Base-by-base conservation (phyloP, 169 alveolate species). In the Toxoplasma gondii region DNA sequence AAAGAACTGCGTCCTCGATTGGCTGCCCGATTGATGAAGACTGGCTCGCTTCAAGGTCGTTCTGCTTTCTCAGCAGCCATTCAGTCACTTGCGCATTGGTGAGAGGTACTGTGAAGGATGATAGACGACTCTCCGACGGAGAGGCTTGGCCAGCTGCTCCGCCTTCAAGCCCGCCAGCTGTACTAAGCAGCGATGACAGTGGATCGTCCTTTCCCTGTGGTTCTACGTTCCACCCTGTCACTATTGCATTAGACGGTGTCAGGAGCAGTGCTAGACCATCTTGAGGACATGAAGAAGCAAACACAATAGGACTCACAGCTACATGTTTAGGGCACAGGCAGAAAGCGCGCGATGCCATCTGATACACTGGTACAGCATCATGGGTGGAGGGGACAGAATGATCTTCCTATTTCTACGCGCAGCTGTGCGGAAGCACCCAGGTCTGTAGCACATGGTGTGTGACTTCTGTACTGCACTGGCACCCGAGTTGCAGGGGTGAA, bases 21-120 rank as follows among this genome's bases (percentile, higher is more conserved):
- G 87, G 87, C 45, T n/a, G 87, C 16, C 87, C 87, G 44, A 78
- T 27, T 7, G 87, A 78, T 5, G 87, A 27, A 10, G 87, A 78
- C 87, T 24, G 45, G 53, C 27, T 31, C 24, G 87, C 44, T 22
- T 31, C 45, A 19, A 24, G 34, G 17, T 78, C 87, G 87, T 19
- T 34, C 29, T 39, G 16, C 43, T 27, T 78, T 39, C 45, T 7
- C 87, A 78, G 7, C 24, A 78, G 45, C 87, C 87, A 78, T 1
- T 38, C 53, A 17, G 87, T 24, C 87, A 78, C 43, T 34, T 78
- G 45, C 44, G 41, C 87, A 34, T 78, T 34, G 41, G 87, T 78
- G 44, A 78, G 87, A 9, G 87, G 87, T 19, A 31, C 22, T 78
- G 44, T 27, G 45, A 44, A 41, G 4, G 78, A 64, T 29, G 34